Evolutionary conservation across 352 stramenopile species (phyloP).

Genomic region (Salisapilia sapeloensis): DNA sequence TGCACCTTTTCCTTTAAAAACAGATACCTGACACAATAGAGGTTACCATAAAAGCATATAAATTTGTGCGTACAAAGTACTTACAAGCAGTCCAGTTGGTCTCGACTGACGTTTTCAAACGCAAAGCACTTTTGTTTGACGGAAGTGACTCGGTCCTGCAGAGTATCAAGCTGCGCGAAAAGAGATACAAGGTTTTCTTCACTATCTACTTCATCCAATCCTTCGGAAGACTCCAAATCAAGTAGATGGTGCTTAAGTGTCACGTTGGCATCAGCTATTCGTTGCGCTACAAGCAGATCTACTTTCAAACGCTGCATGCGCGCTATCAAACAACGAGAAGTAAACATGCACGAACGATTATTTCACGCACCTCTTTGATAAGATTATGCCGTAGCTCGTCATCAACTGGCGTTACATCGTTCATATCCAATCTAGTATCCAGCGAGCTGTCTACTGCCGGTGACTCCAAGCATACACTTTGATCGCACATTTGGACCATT

Average conservation of each 20-base stretch:
- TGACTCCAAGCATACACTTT: slow-evolving; percentile 1
- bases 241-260: slow-evolving; percentile 50
- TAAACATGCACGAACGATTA: no score
- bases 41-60: no score
- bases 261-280: slow-evolving; percentile 37
- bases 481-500: slow-evolving; percentile 28
- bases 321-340: not conserved
- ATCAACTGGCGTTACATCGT: not conserved
- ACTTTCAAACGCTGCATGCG: slow-evolving; percentile 43
- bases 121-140: slow-evolving; percentile 55
- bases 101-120: slow-evolving; percentile 30
- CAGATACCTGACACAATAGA: slow-evolving; percentile 22
- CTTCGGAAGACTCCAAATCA: slow-evolving; percentile 20
- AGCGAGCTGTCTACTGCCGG: no score
- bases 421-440: no score
- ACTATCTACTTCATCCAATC: slow-evolving; percentile 11
- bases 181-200: slow-evolving; percentile 29
- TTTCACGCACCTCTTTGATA: slow-evolving; percentile 31
- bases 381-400: slow-evolving; percentile 33
- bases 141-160: slow-evolving; percentile 30
- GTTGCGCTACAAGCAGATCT: slow-evolving; percentile 52
- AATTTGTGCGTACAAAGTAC: not conserved
- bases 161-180: slow-evolving; percentile 23
- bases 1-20: slow-evolving; percentile 75
- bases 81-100: slow-evolving; percentile 53